Conservation (phyloP, 1,139 yeast species). For the Wickerhamomyces sp. region DNA sequence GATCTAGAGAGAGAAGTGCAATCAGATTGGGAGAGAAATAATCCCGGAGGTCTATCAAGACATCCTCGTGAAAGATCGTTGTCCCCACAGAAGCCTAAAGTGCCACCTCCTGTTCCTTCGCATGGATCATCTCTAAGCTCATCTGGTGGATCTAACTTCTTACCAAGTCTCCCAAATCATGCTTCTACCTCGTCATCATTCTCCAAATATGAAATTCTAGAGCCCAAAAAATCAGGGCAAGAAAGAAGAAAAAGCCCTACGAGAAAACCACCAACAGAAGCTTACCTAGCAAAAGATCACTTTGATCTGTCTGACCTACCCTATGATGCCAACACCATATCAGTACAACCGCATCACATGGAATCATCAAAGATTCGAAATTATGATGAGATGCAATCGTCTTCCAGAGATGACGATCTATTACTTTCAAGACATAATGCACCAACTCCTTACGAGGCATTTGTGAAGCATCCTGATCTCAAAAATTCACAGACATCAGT, state of each 20-base stretch:
- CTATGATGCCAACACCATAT: conserved; percentile 17
- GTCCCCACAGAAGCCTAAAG: not conserved
- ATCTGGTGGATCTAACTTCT: conserved; percentile 10
- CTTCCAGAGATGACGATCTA: conserved; percentile 8
- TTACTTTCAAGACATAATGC: conserved; percentile 13
- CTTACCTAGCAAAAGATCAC: conserved; percentile 13
- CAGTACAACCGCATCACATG: conserved; percentile 1
- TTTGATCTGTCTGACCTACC: conserved; percentile 17
- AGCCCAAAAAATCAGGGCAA: conserved; percentile 17
- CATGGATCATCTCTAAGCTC: conserved; percentile 14
- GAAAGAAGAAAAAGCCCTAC: conserved; percentile 22
- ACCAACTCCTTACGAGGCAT: conserved; percentile 19
- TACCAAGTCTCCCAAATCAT: conserved; percentile 17
- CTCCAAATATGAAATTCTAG: conserved; percentile 14
- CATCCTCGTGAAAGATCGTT: not conserved
- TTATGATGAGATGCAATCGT: conserved; percentile 7
- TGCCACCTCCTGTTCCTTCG: conserved; percentile 23
- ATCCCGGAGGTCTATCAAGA: conserved; percentile 1
- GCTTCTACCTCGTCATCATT: not conserved
- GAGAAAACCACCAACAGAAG: conserved; percentile 15
- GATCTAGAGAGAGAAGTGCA: conserved; percentile 29
- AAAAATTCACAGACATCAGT: not conserved
- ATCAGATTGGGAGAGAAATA: conserved; percentile 23
- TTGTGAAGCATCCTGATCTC: conserved; percentile 7
- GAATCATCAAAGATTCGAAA: conserved; percentile 3